Percentiles rank a stretch among this genome's conserved stretches.
Evolutionary conservation across 2,329 filamentous ascomycete genomes (phyloP).

Genomic region (Talaromyces islandicus): DNA sequence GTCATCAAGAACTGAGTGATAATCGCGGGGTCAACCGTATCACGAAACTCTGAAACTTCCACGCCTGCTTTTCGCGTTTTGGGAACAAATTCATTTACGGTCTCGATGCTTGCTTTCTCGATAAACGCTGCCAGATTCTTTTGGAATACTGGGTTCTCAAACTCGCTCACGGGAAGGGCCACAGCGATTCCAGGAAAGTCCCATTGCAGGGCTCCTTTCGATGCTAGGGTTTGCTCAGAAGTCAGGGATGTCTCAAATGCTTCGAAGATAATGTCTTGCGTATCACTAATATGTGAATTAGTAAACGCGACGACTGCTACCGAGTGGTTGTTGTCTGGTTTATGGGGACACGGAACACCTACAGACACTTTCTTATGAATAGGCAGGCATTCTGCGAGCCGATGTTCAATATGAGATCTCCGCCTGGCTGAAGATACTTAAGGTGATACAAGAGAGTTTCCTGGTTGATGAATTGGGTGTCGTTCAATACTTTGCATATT

Average conservation of each 20-base stretch:
- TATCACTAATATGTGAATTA: neutral
- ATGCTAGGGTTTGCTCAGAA: constrained; percentile 47
- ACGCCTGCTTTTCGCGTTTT: neutral
- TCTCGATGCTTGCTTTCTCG: neutral
- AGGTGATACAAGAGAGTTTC: constrained; percentile 12
- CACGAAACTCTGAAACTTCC: constrained; percentile 49
- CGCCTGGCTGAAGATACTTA: constrained; percentile 16
- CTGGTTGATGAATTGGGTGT: constrained; percentile 13
- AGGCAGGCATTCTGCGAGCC: constrained; percentile 45
- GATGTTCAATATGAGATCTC: constrained; percentile 39
- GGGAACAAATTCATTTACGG: neutral
- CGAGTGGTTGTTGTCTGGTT: neutral
- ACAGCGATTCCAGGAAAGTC: constrained; percentile 55
- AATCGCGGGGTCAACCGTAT: constrained; percentile 52
- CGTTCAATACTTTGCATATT: constrained; percentile 13
- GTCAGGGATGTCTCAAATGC: constrained; percentile 55
- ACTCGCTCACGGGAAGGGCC: constrained; percentile 36
- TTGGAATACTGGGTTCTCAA: constrained; percentile 16
- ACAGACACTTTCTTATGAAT: constrained; percentile 23
- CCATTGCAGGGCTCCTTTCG: constrained; percentile 50
- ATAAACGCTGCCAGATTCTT: neutral
- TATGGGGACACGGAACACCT: constrained; percentile 18
- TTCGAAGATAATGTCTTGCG: constrained; percentile 46
- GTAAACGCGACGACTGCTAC: neutral
- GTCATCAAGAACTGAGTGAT: constrained; percentile 57